Conservation (phyloP, 2,329 filamentous ascomycete genomes). For the Onygenales sp. region DNA sequence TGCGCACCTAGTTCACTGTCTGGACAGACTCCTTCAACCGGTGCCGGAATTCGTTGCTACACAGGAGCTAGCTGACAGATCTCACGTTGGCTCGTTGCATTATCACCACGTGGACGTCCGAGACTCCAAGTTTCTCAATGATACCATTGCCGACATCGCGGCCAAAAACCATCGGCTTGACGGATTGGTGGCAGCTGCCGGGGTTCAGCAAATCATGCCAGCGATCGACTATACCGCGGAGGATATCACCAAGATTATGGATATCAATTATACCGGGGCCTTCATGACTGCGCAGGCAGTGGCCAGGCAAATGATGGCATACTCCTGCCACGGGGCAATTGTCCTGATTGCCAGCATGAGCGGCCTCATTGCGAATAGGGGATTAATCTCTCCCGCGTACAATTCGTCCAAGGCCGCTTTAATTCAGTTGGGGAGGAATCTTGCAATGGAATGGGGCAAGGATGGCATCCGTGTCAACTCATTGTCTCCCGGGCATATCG, state of each 20-base stretch:
- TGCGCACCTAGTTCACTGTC: conserved; percentile 33
- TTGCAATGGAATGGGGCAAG: conserved; percentile 46
- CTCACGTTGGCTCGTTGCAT: conserved; percentile 29
- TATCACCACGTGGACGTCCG: conserved; percentile 41
- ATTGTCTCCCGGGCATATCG: conserved; percentile 45
- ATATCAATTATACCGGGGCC: conserved; percentile 42
- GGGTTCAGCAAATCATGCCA: conserved; percentile 32
- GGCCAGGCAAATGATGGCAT: conserved; percentile 22
- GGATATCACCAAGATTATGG: conserved; percentile 34
- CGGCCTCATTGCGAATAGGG: conserved; percentile 41
- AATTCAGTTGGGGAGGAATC: conserved; percentile 40
- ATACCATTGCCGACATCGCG: conserved; percentile 7
- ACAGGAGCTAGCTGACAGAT: conserved; percentile 21
- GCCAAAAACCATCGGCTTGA: conserved; percentile 22
- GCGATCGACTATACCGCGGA: conserved; percentile 33
- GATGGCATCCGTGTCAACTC: conserved; percentile 45
- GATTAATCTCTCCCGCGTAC: conserved; percentile 35
- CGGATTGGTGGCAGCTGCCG: conserved; percentile 34
- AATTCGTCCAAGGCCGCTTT: conserved; percentile 48
- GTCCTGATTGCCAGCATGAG: conserved; percentile 44
- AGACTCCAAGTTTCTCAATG: conserved; percentile 27
- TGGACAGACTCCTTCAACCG: conserved; percentile 38
- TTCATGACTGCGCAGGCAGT: conserved; percentile 40
- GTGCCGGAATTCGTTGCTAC: conserved; percentile 33
- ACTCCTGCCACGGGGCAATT: conserved; percentile 31